Conservation (phyloP, 345 rosid species). For the Acer negundo region DNA sequence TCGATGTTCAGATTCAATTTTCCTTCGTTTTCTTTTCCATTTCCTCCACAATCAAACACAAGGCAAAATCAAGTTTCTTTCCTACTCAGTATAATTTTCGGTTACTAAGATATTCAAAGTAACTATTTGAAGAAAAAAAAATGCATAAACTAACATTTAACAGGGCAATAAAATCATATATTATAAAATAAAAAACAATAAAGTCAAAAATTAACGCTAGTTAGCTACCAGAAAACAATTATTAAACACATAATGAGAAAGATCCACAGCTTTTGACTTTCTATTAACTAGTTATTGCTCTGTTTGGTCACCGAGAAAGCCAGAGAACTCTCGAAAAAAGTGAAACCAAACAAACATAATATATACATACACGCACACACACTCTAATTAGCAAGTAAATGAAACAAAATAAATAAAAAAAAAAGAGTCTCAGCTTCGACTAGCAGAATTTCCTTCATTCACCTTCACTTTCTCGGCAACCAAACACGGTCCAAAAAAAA, state of each 20-base stretch:
- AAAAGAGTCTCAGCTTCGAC: neutral
- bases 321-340: neutral
- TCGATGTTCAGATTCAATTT: neutral
- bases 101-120: neutral
- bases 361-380: neutral
- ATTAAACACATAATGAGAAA: neutral
- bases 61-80: neutral
- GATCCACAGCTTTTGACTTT: neutral
- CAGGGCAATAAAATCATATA: neutral
- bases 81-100: neutral
- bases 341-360: neutral
- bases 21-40: neutral
- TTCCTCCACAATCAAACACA: neutral
- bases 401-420: neutral
- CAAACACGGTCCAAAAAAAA: conserved; percentile 3
- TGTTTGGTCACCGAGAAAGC: neutral
- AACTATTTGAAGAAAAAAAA: neutral
- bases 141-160: neutral
- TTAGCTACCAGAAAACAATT: neutral
- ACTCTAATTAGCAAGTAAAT: neutral
- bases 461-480: conserved; percentile 9
- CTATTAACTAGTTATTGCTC: neutral
- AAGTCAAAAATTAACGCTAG: neutral
- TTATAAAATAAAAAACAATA: neutral
- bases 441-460: neutral